Base-by-base conservation (phyloP, 2,329 filamentous ascomycete genomes). In the Chaetomium globosum region DNA sequence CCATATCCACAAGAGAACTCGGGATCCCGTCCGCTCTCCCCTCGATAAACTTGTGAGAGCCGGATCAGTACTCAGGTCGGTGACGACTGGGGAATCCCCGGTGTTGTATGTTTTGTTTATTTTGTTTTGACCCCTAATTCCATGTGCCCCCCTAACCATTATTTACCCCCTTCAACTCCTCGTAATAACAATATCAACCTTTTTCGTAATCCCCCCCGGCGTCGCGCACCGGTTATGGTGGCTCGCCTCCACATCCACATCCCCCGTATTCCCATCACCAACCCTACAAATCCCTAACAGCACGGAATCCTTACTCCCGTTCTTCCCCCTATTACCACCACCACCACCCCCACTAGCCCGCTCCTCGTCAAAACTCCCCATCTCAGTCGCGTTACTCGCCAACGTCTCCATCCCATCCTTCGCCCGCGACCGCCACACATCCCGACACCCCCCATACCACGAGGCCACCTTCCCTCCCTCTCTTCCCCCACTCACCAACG, bases 121-220 rank as follows among this genome's bases (percentile, higher is more conserved):
- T 39, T 39, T 39, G 36, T 39, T 43, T 43, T n/a, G 33, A 55
- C 28, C 21, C 52, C 52, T 9, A 31, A 33, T 16, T 5, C 26
- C 49, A 30, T 19, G 23, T 13, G 2, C 10, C 53, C 30, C 16
- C 52, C n/a, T n/a, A n/a, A 36, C 10, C 5, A 26, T 23, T 31
- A 13, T 26, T 26, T 26, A 26, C 26, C 30, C 30, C 16, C 49
- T 52, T 36, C 33, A 69, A 28, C 8, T 46, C 56, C 68, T 63
- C 12, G 68, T 68, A 23, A 71, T 62, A 2, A 65, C 39, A 56
- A 71, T 65, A 46, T 71, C 70, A 1, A 68, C 64, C 65, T 64
- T 70, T 57, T 71, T 71, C 0, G 55, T 67, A 16, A 71, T 71
- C 9, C 66, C 67, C 23, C n/a, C 55, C 21, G 30, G 31, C 39